Percentiles rank a stretch among this genome's conserved stretches.
These are phyloP conservation scores for Brachypodium distachyon DNA, from an alignment of 202 grass and related monocot species.

Conservation along the genomic window DNA sequence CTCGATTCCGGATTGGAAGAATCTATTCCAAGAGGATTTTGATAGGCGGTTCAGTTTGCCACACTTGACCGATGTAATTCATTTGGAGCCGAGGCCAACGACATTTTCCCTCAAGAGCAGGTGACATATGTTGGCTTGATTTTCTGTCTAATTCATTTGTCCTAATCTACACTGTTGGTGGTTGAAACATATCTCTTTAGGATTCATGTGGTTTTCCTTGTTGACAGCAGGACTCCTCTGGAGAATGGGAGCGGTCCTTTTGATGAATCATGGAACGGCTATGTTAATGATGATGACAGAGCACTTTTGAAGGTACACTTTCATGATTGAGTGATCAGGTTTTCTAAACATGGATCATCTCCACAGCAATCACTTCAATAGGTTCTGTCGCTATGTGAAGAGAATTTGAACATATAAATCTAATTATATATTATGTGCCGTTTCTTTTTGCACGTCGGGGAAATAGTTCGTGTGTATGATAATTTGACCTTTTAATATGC, in stretches of 20 bases:
- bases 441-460: background rate
- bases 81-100: conserved; percentile 67
- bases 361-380: background rate
- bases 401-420: background rate
- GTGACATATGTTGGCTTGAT: conserved; percentile 9
- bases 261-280: conserved; percentile 64
- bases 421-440: background rate
- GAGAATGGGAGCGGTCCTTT: conserved; percentile 44
- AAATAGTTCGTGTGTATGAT: background rate
- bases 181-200: background rate
- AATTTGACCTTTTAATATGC: background rate
- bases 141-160: background rate
- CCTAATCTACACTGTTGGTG: background rate
- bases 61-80: conserved; percentile 72
- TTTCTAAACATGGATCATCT: background rate
- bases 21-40: conserved; percentile 74
- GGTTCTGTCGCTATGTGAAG: background rate
- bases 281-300: conserved; percentile 92
- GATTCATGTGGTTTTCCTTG: background rate
- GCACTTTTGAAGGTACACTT: conserved; percentile 77
- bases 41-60: conserved; percentile 70
- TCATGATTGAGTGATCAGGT: conserved; percentile 9
- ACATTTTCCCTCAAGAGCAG: conserved; percentile 88
- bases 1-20: conserved; percentile 68
- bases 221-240: conserved; percentile 42